Evolutionary conservation across 306 rosid species (phyloP), one percentile per base, ranked within the genome.

Genomic region (Casuarina cunninghamiana): DNA sequence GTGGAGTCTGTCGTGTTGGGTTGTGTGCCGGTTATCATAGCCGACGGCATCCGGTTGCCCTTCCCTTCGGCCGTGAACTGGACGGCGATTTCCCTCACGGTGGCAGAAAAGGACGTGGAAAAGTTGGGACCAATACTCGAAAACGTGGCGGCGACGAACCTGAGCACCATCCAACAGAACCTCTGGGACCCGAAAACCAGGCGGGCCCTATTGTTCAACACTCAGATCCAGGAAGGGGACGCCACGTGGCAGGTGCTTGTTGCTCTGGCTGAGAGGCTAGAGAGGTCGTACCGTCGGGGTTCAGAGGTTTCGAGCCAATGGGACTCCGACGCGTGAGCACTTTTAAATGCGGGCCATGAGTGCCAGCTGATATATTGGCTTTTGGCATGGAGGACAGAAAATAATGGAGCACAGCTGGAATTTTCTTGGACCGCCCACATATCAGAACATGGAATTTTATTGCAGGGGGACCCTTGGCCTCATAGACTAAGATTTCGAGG

Each of bases 241-340:
- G 99, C 97, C 93, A 93, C 98, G 83, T 96, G 99, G 99, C 94
- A 90, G 63, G 88, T 91, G 0, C 4, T 96, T 0, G 72, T 57
- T 0, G 57, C 86, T 2, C 79, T 96, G 80, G 84, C 88, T 0
- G 78, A 73, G 76, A 91, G 79, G 84, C 71, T 89, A 35, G 89
- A 43, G 32, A 85, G 91, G 90, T 91, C 97, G 13, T 61, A 76
- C 45, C 78, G 10, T 9, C n/a, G 87, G 68, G 50, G 83, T 2
- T 75, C 84, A 1, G 77, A 88, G 82, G 87, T 85, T 85, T 83
- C 78, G 0, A 78, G 77, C 88, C 84, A 87, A 79, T 89, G 69
- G 61, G 50, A 4, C 0, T 0, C 1, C 1, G 88, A 79, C 96
- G 74, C 87, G 86, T 87, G 62, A 53, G 3, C 1, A 9, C 7